phyloP scores from a whole-genome alignment of 495 filamentous ascomycete genomes.

The Xylaria scruposa region DNA sequence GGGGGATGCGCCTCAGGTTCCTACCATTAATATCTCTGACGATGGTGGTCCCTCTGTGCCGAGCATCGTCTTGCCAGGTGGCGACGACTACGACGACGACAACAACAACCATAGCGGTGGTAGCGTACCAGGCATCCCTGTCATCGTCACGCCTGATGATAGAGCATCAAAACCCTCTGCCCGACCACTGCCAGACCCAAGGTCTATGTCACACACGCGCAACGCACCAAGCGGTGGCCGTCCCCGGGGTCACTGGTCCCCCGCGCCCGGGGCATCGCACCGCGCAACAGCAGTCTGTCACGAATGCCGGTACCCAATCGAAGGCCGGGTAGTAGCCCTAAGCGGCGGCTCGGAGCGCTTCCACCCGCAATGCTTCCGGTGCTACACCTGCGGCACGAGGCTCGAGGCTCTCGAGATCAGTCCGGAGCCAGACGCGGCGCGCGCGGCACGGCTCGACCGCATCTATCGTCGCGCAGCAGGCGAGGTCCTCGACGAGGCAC shows the following conservation, averaged over 20 bases:
- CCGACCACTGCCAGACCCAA: conserved; percentile 51
- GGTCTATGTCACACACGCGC: conserved; percentile 40
- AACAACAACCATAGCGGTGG: conserved; percentile 37
- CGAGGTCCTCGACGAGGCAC: conserved; percentile 62
- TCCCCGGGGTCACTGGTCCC: conserved; percentile 55
- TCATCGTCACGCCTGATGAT: conserved; percentile 52
- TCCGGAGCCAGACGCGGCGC: conserved; percentile 78
- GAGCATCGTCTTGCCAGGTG: conserved; percentile 54
- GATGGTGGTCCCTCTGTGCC: conserved; percentile 43
- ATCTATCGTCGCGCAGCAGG: conserved; percentile 66
- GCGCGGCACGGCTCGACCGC: conserved; percentile 71
- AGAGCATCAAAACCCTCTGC: conserved; percentile 39
- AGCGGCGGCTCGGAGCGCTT: conserved; percentile 72
- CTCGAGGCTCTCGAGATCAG: conserved; percentile 97
- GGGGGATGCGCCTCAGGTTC: conserved; percentile 39
- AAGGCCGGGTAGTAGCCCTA: conserved; percentile 88
- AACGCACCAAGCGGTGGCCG: conserved; percentile 42
- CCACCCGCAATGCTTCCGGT: conserved; percentile 92
- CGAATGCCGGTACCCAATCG: conserved; percentile 81
- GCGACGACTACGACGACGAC: conserved; percentile 45
- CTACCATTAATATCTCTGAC: conserved; percentile 37
- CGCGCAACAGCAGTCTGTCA: conserved; percentile 82
- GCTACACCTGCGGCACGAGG: conserved; percentile 82
- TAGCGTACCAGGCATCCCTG: conserved; percentile 49
- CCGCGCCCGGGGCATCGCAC: conserved; percentile 48